Evolutionary conservation across 805 yeast species (phyloP), one percentile per base, ranked within the genome.

Genomic region (Zygosaccharomyces pseudorouxii): DNA sequence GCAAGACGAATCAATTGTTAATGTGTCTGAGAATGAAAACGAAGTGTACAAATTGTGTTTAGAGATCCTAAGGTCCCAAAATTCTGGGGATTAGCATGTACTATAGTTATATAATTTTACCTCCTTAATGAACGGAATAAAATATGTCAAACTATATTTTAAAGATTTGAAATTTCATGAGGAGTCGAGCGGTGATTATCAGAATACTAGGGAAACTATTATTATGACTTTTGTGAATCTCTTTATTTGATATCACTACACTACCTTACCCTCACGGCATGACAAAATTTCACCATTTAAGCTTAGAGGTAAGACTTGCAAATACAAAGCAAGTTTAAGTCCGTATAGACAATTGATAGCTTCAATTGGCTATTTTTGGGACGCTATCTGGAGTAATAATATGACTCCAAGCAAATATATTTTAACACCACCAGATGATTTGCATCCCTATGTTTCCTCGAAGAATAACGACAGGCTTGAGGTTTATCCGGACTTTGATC

Each of bases 41-140:
- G 55, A 58, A 16, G 39, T 57, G 3, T 82, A 82, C 61, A 74
- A 72, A 48, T 60, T 59, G 10, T 71, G 79, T 43, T 63, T 82
- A 50, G 60, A 66, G 42, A 62, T 60, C 29, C 63, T 82, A 31
- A 60, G 35, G 75, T 77, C 54, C 74, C 73, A 11, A 42, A 25
- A 23, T 25, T 27, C 38, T 4, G 23, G 35, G 18, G 14, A 29
- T 18, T 19, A 43, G 33, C 20, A 14, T 28, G 29, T 27, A 20
- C 33, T 31, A 35, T n/a, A 33, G n/a, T 16, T 43, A 33, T 43
- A 16, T 43, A 43, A 43, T 43, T 19, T 10, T 9, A 25, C 6
- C 18, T 11, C n/a, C 14, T 33, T 16, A 33, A 16, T 33, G 37
- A 16, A 16, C 14, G 5, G n/a, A 33, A 33, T 11, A 14, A 33